A percentile compares a stretch with the other conserved stretches of the same genome.
phyloP scores from a whole-genome alignment of 352 stramenopile genomes.

The Phytophthora pseudosyringae region DNA sequence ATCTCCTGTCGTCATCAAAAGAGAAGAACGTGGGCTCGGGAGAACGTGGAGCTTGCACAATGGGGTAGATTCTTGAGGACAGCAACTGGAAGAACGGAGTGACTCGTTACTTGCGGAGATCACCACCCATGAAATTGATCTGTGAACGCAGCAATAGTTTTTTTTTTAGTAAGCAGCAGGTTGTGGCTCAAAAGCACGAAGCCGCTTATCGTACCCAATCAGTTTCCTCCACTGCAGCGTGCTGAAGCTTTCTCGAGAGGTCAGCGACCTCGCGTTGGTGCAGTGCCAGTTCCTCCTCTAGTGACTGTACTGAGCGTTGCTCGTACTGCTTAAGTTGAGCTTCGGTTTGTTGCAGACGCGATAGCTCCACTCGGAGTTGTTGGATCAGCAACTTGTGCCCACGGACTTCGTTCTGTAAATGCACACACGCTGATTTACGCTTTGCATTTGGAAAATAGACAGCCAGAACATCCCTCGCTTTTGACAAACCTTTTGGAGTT shows the following conservation, averaged over 20 bases:
- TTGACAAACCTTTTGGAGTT: slow-evolving; percentile 30
- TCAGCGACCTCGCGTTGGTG: background rate
- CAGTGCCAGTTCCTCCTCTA: slow-evolving; percentile 6
- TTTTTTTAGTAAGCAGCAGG: too few relatives aligned
- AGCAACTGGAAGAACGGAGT: too few relatives aligned
- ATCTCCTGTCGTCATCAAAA: too few relatives aligned
- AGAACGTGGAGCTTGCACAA: too few relatives aligned
- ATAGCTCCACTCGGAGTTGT: slow-evolving; percentile 25
- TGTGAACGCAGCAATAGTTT: too few relatives aligned
- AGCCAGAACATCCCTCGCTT: background rate
- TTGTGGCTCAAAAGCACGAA: background rate
- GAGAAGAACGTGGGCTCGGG: too few relatives aligned
- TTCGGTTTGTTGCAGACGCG: slow-evolving; percentile 17
- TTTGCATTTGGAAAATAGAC: too few relatives aligned
- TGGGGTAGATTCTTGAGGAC: too few relatives aligned
- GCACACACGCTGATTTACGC: background rate
- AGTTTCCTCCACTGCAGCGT: background rate
- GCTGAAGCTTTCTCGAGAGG: background rate
- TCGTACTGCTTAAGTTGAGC: slow-evolving; percentile 14
- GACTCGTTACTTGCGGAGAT: too few relatives aligned
- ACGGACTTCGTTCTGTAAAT: slow-evolving; percentile 15
- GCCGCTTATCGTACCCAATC: background rate
- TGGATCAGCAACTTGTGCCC: slow-evolving; percentile 13
- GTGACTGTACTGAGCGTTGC: slow-evolving; percentile 16
- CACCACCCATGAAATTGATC: too few relatives aligned